These are phyloP conservation scores for Trametes cubensis DNA, from an alignment of 768 basidiomycete species.

Conservation along the genomic window DNA sequence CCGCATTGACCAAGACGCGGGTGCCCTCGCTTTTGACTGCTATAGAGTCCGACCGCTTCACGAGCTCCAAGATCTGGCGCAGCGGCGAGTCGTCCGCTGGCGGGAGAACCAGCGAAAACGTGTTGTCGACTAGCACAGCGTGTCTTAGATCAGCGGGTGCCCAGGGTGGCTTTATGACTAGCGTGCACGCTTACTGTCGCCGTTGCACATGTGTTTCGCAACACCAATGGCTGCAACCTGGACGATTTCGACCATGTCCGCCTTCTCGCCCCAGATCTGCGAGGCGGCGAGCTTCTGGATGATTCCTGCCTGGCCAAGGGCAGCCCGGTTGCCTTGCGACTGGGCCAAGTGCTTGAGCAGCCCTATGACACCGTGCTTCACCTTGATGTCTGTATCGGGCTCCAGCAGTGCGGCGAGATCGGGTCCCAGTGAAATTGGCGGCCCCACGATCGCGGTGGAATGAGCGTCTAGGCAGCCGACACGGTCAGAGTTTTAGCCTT, in stretches of 20 bases:
- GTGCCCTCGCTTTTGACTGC: conserved; percentile 89
- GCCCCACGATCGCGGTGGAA: conserved; percentile 53
- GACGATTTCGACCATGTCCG: conserved; percentile 85
- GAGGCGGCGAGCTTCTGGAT: conserved; percentile 63
- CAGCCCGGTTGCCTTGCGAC: conserved; percentile 56
- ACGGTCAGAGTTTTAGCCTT: conserved; percentile 14
- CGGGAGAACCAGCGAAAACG: conserved; percentile 55
- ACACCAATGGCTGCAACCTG: conserved; percentile 88
- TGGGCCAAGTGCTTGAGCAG: conserved; percentile 84
- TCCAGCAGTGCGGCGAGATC: conserved; percentile 64
- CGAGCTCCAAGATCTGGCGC: conserved; percentile 71
- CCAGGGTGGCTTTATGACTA: conserved; percentile 10
- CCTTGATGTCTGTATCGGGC: conserved; percentile 70
- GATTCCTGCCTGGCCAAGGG: conserved; percentile 63
- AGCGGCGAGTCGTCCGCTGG: conserved; percentile 48
- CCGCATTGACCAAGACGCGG: conserved; percentile 82
- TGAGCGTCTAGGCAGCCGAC: conserved; percentile 49
- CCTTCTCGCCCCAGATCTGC: conserved; percentile 67
- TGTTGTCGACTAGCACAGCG: conserved; percentile 44
- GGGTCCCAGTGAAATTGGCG: conserved; percentile 61
- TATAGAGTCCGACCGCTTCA: conserved; percentile 77
- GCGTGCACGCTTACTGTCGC: conserved; percentile 55
- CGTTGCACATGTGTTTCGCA: conserved; percentile 84
- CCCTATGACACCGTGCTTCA: conserved; percentile 88
- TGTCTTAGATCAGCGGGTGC: conserved; percentile 6